Conservation (phyloP, 495 filamentous ascomycete genomes). For the Rhypophila decipiens region DNA sequence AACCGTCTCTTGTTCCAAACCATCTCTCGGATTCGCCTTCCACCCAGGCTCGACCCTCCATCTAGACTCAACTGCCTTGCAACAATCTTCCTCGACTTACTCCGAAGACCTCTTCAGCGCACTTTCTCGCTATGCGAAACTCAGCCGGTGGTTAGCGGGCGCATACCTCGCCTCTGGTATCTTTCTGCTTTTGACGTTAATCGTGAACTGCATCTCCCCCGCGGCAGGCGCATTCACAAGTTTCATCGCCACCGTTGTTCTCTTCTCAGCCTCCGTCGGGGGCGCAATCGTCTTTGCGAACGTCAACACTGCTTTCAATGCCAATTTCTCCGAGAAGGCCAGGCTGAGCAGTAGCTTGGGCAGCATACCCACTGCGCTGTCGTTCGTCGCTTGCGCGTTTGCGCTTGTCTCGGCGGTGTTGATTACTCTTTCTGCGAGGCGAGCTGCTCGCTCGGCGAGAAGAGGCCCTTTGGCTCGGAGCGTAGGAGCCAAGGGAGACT, state of each 20-base stretch:
- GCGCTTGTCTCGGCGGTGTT: slow-evolving; percentile 14
- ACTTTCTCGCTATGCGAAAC: slow-evolving; percentile 15
- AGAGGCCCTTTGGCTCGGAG: slow-evolving; percentile 5
- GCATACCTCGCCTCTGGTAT: slow-evolving; percentile 24
- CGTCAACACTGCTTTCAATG: slow-evolving; percentile 21
- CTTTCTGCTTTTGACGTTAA: slow-evolving; percentile 13
- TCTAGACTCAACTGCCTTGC: slow-evolving; percentile 19
- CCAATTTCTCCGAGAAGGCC: slow-evolving; percentile 11
- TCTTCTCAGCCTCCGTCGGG: slow-evolving; percentile 23
- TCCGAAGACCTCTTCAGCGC: slow-evolving; percentile 16
- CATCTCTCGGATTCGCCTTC: slow-evolving; percentile 27
- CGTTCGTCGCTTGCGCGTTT: slow-evolving; percentile 18
- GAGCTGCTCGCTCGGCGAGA: background rate
- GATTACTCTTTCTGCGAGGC: slow-evolving; percentile 6
- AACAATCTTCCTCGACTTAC: slow-evolving; percentile 12
- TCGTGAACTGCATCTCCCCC: slow-evolving; percentile 19
- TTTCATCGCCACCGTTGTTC: slow-evolving; percentile 19
- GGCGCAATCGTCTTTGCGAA: slow-evolving; percentile 19
- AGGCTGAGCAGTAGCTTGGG: slow-evolving; percentile 20
- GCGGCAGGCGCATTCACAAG: slow-evolving; percentile 10
- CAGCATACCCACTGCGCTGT: slow-evolving; percentile 17
- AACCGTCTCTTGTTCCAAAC: slow-evolving; percentile 17
- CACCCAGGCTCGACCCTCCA: slow-evolving; percentile 26
- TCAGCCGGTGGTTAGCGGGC: slow-evolving; percentile 22
- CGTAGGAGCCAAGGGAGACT: slow-evolving; percentile 9